Conservation (phyloP, 164 flowering plant genomes). For the Stephania japonica region DNA sequence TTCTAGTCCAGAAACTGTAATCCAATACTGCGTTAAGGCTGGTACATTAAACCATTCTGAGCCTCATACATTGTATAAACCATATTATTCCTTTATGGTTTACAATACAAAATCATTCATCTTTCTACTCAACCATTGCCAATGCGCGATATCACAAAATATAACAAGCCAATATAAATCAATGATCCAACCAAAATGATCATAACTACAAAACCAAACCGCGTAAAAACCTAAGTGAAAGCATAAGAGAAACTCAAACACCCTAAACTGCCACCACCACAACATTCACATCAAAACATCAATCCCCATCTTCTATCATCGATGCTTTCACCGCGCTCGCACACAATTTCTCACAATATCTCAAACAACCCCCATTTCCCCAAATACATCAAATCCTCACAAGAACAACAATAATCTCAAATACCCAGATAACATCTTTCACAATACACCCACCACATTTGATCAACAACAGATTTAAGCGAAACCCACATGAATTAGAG, state of each 20-base stretch:
- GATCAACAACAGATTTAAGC: neutral
- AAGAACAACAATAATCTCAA: neutral
- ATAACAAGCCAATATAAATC: neutral
- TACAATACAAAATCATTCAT: too few relatives aligned
- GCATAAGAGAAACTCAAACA: too few relatives aligned
- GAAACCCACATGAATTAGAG: conserved; percentile 9
- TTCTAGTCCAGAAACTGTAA: too few relatives aligned
- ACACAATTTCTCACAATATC: neutral
- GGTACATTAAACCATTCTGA: too few relatives aligned
- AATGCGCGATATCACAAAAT: too few relatives aligned
- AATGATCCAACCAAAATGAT: neutral
- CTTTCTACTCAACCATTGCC: too few relatives aligned
- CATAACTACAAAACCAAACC: neutral
- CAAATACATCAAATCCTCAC: neutral
- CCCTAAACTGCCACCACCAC: neutral
- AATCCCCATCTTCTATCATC: neutral
- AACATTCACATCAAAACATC: neutral
- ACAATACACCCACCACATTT: neutral
- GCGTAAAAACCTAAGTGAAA: neutral
- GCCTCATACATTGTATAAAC: too few relatives aligned
- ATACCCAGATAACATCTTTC: too few relatives aligned
- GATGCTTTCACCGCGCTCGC: too few relatives aligned
- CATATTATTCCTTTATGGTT: too few relatives aligned
- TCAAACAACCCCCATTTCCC: neutral
- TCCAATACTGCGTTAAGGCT: too few relatives aligned